phyloP scores from a whole-genome alignment of 169 alveolate species.

The Plasmodium inui region DNA sequence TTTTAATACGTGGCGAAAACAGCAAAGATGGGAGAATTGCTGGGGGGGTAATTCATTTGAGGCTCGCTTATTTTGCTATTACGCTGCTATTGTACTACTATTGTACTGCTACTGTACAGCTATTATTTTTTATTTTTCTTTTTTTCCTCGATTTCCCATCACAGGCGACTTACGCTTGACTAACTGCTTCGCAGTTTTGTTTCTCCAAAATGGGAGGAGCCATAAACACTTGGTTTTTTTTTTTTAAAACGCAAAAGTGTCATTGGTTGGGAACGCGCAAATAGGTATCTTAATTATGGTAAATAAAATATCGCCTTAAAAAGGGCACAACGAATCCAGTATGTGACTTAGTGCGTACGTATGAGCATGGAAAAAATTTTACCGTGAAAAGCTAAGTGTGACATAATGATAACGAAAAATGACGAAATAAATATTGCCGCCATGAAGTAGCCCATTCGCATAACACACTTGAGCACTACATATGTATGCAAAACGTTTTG shows the following conservation, averaged over 20 bases:
- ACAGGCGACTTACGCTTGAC: not conserved
- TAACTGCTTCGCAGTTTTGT: not conserved
- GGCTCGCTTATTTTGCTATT: not conserved
- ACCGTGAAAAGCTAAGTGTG: not conserved
- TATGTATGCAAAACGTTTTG: not conserved
- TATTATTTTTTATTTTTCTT: not conserved
- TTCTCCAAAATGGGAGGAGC: not conserved
- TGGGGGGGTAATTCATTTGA: conserved; percentile 4
- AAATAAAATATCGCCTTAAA: not conserved
- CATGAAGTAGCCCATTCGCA: not conserved
- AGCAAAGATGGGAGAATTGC: not conserved
- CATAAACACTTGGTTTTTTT: not conserved
- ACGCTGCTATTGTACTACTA: not conserved
- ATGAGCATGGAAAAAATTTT: not conserved
- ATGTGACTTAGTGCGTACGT: not conserved
- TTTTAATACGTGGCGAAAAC: conserved; percentile 9
- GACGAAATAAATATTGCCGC: not conserved
- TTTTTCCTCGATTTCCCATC: not conserved
- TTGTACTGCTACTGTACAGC: not conserved
- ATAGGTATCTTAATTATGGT: not conserved
- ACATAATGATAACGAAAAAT: not conserved
- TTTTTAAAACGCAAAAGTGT: not conserved
- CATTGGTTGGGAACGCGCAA: not conserved
- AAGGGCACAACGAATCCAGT: not conserved
- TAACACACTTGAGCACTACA: not conserved